A percentile compares a stretch with the other conserved stretches of the same genome.
Evolutionary conservation across 371 early-diverging fungal genomes (phyloP).

Genomic region (Mortierella sp.): DNA sequence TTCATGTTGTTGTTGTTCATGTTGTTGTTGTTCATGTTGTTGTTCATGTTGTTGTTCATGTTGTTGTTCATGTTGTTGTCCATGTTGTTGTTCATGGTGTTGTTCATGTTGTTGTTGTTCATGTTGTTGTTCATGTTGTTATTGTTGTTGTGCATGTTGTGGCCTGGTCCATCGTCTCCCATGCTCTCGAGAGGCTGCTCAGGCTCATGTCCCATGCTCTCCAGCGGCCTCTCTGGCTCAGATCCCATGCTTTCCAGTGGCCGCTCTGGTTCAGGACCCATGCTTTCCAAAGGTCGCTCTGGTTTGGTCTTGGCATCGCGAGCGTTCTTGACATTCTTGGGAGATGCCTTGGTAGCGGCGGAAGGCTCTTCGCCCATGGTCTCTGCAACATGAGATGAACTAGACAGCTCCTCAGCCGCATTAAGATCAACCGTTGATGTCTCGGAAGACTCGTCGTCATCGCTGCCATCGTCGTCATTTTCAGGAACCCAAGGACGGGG

Average conservation of each 20-base stretch:
- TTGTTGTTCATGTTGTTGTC: too few relatives aligned
- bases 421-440: constrained; percentile 20
- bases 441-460: constrained; percentile 3
- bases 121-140: neutral
- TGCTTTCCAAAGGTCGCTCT: constrained; percentile 50
- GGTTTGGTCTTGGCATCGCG: constrained; percentile 23
- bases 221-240: constrained; percentile 31
- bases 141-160: constrained; percentile 1
- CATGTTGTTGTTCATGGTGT: too few relatives aligned
- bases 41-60: too few relatives aligned
- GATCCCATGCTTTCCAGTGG: constrained; percentile 50
- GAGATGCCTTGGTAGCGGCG: neutral
- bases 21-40: too few relatives aligned
- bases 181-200: constrained; percentile 41
- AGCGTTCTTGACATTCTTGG: constrained; percentile 16
- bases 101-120: too few relatives aligned
- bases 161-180: constrained; percentile 42
- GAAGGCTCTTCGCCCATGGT: constrained; percentile 36
- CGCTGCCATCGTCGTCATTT: constrained; percentile 9
- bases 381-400: constrained; percentile 22
- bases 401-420: constrained; percentile 37
- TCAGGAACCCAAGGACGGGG: constrained; percentile 50
- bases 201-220: constrained; percentile 51
- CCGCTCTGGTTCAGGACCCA: constrained; percentile 48
- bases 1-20: too few relatives aligned